Conservation (phyloP, 208 protist species). For the Perkinsela sp. region DNA sequence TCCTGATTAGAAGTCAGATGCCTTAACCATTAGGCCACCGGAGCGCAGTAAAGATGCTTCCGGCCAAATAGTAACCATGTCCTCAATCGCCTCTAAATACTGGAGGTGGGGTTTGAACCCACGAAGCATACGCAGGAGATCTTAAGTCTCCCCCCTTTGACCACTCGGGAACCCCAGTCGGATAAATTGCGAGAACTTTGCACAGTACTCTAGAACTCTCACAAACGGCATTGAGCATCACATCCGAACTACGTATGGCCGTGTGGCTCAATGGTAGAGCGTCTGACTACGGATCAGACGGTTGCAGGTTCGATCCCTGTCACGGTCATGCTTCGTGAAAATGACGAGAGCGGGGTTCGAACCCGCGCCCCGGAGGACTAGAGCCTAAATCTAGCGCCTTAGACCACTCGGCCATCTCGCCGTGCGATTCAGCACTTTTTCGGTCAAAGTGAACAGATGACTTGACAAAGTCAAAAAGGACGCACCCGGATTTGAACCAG, state of each 20-base stretch:
- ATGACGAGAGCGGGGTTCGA: background rate
- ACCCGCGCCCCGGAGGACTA: background rate
- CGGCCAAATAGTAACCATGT: no score
- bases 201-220: no score
- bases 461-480: background rate
- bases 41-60: background rate
- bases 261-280: no score
- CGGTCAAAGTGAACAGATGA: background rate
- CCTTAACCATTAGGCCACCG: constrained; percentile 6
- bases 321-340: background rate
- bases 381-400: background rate
- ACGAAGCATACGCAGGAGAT: constrained; percentile 23
- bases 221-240: no score
- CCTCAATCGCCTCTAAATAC: constrained; percentile 6
- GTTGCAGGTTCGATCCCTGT: no score
- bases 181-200: no score
- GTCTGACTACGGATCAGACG: no score
- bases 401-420: background rate
- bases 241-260: no score
- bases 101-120: constrained; percentile 30
- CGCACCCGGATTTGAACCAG: background rate
- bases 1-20: constrained; percentile 3
- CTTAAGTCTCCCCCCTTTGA: constrained; percentile 38
- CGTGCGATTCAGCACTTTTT: background rate
- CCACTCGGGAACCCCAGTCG: constrained; percentile 24